A percentile compares a stretch with the other conserved stretches of the same genome.
Conservation (phyloP, 805 yeast species). For the Kodamaea neixiangensis region DNA sequence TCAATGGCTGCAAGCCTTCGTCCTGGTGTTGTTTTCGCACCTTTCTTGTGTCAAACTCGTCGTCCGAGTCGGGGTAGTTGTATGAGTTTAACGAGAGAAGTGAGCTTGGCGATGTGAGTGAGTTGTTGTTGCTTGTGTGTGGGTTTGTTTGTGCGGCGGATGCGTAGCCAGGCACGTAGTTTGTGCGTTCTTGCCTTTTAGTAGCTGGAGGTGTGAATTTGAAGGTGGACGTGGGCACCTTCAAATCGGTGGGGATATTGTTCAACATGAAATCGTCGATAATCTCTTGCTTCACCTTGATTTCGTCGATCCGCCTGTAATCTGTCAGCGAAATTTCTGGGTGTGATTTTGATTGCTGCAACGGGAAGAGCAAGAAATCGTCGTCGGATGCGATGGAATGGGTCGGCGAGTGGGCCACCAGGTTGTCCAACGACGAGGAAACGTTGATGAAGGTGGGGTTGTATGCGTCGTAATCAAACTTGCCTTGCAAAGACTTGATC, state of each 20-base stretch:
- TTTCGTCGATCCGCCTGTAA: constrained; percentile 15
- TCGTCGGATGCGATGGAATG: constrained; percentile 27
- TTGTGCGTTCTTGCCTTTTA: neutral
- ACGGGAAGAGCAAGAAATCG: constrained; percentile 12
- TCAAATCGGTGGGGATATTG: constrained; percentile 32
- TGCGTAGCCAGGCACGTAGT: neutral
- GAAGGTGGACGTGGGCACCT: constrained; percentile 11
- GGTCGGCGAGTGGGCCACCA: constrained; percentile 26
- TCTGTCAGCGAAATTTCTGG: constrained; percentile 13
- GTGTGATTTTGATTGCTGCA: constrained; percentile 18
- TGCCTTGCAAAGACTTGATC: neutral
- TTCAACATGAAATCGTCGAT: constrained; percentile 41
- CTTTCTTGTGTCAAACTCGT: constrained; percentile 6
- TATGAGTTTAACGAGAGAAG: constrained; percentile 35
- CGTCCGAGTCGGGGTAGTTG: constrained; percentile 22
- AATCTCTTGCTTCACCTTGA: constrained; percentile 40
- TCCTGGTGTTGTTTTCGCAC: constrained; percentile 8
- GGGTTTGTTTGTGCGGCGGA: constrained; percentile 1
- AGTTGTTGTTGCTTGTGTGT: constrained; percentile 13
- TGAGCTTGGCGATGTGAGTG: constrained; percentile 38
- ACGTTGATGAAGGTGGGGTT: neutral
- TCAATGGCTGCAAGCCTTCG: constrained; percentile 15
- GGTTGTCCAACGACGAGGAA: constrained; percentile 1
- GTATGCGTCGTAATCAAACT: neutral
- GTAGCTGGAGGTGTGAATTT: neutral